Evolutionary conservation across 2,329 filamentous ascomycete species (phyloP).

Genomic region (Remersonia thermophila): DNA sequence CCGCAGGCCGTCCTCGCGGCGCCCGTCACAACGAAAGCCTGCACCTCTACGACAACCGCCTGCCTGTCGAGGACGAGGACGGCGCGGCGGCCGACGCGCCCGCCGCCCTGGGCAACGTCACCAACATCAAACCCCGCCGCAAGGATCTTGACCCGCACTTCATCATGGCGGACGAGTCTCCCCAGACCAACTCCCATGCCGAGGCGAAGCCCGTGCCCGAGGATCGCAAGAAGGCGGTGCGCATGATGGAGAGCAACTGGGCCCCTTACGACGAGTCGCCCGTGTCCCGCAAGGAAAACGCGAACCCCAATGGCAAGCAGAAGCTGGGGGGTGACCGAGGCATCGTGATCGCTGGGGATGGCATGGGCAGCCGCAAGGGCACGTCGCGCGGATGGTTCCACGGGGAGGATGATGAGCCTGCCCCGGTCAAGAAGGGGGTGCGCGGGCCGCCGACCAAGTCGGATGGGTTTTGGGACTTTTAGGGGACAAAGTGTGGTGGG

Average conservation of each 20-base stretch:
- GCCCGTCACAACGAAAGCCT: constrained; percentile 54
- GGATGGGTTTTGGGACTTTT: constrained; percentile 37
- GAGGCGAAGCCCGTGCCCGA: constrained; percentile 33
- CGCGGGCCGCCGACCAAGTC: constrained; percentile 23
- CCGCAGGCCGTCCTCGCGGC: constrained; percentile 36
- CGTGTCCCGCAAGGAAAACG: constrained; percentile 39
- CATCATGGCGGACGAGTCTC: constrained; percentile 57
- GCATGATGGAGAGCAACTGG: constrained; percentile 61
- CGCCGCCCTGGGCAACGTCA: constrained; percentile 50
- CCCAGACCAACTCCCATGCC: constrained; percentile 25
- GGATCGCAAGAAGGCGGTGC: constrained; percentile 55
- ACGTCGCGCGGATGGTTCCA: constrained; percentile 46
- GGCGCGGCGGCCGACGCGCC: constrained; percentile 26
- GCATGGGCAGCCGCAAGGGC: constrained; percentile 52
- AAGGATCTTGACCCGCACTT: constrained; percentile 74
- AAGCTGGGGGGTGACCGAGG: constrained; percentile 21
- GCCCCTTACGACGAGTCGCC: constrained; percentile 43
- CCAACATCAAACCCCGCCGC: constrained; percentile 58
- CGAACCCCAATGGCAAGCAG: constrained; percentile 21
- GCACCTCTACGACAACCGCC: constrained; percentile 64
- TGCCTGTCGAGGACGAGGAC: constrained; percentile 49
- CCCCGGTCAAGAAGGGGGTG: constrained; percentile 28
- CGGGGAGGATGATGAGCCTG: constrained; percentile 34
- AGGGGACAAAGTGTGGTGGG: constrained; percentile 8
- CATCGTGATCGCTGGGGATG: constrained; percentile 45